Percentiles rank a stretch among this genome's conserved stretches.
Conservation (phyloP, 306 rosid species). For the Oemleria cerasiformis region DNA sequence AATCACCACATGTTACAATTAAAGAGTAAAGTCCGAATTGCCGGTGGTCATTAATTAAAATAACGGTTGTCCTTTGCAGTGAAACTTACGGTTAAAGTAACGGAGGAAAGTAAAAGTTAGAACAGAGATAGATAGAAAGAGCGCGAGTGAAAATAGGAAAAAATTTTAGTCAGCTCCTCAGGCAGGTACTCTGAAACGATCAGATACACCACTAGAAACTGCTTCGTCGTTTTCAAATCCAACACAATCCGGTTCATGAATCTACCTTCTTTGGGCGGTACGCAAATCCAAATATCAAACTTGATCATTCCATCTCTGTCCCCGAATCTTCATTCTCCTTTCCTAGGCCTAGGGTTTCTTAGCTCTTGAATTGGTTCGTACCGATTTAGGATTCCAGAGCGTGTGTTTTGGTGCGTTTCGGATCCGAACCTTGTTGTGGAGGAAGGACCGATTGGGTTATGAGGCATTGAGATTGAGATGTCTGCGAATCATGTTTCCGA, state of each 20-base stretch:
- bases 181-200: background rate
- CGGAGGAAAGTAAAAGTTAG: background rate
- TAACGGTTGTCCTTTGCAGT: background rate
- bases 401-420: background rate
- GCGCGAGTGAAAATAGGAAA: background rate
- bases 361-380: background rate
- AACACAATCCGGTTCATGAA: background rate
- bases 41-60: too few relatives aligned
- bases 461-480: slow-evolving; percentile 37
- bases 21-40: too few relatives aligned
- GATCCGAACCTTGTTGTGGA: slow-evolving; percentile 37
- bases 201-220: background rate
- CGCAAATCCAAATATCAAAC: background rate
- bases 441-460: slow-evolving; percentile 35
- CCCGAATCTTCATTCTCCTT: background rate
- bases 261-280: background rate
- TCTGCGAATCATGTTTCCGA: slow-evolving; percentile 49
- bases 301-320: background rate
- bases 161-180: background rate
- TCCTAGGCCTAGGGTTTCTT: background rate
- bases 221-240: background rate
- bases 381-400: background rate
- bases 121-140: background rate
- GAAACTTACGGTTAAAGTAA: background rate
- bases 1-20: too few relatives aligned